Evolutionary conservation across 495 filamentous ascomycete genomes (phyloP).

Genomic region (Penicillium steckii): DNA sequence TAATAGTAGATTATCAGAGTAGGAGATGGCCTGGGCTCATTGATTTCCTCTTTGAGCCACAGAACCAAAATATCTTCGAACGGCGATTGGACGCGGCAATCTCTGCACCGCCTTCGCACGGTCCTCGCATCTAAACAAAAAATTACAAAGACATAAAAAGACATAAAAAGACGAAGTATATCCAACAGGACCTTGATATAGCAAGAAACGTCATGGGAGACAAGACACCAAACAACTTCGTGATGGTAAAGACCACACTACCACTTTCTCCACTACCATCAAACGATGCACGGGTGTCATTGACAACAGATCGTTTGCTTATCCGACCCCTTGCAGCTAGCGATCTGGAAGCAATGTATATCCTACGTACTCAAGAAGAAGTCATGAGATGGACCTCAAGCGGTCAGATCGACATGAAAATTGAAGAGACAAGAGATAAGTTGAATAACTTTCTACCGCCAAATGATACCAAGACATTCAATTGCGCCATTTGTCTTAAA

Average conservation of each 20-base stretch:
- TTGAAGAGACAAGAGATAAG: slow-evolving; percentile 29
- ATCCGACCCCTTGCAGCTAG: slow-evolving; percentile 35
- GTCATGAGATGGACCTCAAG: slow-evolving; percentile 46
- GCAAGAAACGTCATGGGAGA: neutral
- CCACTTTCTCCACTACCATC: slow-evolving; percentile 11
- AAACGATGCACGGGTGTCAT: slow-evolving; percentile 6
- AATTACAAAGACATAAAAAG: neutral
- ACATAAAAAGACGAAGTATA: neutral
- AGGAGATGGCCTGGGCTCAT: too few relatives aligned
- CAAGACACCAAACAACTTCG: neutral
- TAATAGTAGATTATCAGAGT: too few relatives aligned
- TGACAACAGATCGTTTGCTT: slow-evolving; percentile 44
- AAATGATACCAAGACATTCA: slow-evolving; percentile 27
- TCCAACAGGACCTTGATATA: neutral
- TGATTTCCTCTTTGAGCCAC: neutral
- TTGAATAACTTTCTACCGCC: slow-evolving; percentile 32
- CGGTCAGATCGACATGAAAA: slow-evolving; percentile 32
- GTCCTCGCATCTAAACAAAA: neutral
- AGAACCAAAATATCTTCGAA: neutral
- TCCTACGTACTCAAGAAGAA: slow-evolving; percentile 47
- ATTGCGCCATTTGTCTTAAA: slow-evolving; percentile 40
- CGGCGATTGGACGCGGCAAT: neutral
- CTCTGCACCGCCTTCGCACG: slow-evolving; percentile 1
- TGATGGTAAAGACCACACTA: slow-evolving; percentile 9
- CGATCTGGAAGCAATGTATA: slow-evolving; percentile 35